These are phyloP conservation scores for Hebeloma cylindrosporum DNA, from an alignment of 768 basidiomycete genomes.

Conservation along the genomic window DNA sequence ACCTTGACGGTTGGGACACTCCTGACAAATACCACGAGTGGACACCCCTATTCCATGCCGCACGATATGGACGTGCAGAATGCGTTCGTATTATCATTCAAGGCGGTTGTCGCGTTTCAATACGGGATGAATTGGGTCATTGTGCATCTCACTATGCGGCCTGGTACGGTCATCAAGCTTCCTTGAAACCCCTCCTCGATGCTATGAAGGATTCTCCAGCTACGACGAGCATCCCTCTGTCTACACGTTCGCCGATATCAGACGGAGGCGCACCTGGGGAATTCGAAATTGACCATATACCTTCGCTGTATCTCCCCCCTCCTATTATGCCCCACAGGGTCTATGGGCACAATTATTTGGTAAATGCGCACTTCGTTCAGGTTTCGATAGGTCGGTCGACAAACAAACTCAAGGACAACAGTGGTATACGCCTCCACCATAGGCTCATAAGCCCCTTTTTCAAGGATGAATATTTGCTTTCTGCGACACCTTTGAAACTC, in stretches of 20 bases:
- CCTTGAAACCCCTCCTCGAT: slow-evolving; percentile 59
- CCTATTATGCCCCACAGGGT: slow-evolving; percentile 98
- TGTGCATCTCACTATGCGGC: slow-evolving; percentile 91
- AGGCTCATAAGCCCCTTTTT: slow-evolving; percentile 70
- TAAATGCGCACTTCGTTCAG: slow-evolving; percentile 82
- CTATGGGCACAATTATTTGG: slow-evolving; percentile 95
- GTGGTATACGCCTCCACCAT: slow-evolving; percentile 67
- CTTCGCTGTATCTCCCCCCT: slow-evolving; percentile 91
- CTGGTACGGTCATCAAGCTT: slow-evolving; percentile 87
- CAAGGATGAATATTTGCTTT: slow-evolving; percentile 63
- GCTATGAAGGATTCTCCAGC: slow-evolving; percentile 36
- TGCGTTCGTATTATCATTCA: slow-evolving; percentile 80
- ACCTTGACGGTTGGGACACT: slow-evolving; percentile 76
- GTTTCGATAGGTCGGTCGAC: slow-evolving; percentile 77
- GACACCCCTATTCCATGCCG: slow-evolving; percentile 96
- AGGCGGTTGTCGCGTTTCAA: slow-evolving; percentile 75
- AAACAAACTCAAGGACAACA: slow-evolving; percentile 31
- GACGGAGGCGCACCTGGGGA: slow-evolving; percentile 42
- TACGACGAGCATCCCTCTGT: slow-evolving; percentile 18
- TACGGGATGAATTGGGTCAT: slow-evolving; percentile 81
- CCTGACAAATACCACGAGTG: slow-evolving; percentile 98
- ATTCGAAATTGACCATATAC: slow-evolving; percentile 87
- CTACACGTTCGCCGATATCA: slow-evolving; percentile 40
- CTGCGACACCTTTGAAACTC: slow-evolving; percentile 86
- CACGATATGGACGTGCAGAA: slow-evolving; percentile 75